Evolutionary conservation across 495 filamentous ascomycete genomes (phyloP).

Genomic region (Hypoxylon cercidicola): DNA sequence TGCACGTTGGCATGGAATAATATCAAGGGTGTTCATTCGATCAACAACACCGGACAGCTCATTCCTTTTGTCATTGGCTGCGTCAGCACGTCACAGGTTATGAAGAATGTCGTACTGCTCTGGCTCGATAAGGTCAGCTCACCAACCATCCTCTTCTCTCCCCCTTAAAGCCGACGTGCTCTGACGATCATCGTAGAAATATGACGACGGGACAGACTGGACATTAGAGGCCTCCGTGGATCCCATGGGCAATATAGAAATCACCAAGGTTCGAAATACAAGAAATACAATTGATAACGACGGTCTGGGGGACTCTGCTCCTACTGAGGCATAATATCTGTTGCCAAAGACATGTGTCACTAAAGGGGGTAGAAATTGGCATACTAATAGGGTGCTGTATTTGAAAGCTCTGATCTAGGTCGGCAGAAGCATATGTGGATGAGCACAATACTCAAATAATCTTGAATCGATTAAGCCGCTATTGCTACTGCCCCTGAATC

Average conservation of each 20-base stretch:
- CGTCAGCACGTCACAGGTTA: conserved; percentile 12
- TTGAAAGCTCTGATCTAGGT: no score
- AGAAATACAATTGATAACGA: conserved; percentile 5
- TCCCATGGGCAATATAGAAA: not conserved
- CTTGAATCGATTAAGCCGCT: no score
- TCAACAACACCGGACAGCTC: conserved; percentile 39
- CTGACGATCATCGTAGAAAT: conserved; percentile 8
- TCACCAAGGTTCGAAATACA: conserved; percentile 7
- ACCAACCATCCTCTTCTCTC: not conserved
- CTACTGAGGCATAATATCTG: not conserved
- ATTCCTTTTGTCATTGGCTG: conserved; percentile 30
- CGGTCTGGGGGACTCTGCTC: not conserved
- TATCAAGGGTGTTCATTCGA: conserved; percentile 25
- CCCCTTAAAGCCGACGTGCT: not conserved
- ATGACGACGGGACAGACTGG: conserved; percentile 14
- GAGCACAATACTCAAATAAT: no score
- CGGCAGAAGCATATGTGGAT: no score
- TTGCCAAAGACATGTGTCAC: no score
- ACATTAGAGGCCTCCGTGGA: conserved; percentile 10
- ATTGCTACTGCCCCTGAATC: not conserved
- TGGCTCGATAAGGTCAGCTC: conserved; percentile 8
- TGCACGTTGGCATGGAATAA: conserved; percentile 36
- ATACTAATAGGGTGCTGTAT: no score
- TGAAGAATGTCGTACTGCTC: conserved; percentile 14
- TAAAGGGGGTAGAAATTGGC: no score